Conservation (phyloP, 768 basidiomycete species). For the Astraeus odoratus region DNA sequence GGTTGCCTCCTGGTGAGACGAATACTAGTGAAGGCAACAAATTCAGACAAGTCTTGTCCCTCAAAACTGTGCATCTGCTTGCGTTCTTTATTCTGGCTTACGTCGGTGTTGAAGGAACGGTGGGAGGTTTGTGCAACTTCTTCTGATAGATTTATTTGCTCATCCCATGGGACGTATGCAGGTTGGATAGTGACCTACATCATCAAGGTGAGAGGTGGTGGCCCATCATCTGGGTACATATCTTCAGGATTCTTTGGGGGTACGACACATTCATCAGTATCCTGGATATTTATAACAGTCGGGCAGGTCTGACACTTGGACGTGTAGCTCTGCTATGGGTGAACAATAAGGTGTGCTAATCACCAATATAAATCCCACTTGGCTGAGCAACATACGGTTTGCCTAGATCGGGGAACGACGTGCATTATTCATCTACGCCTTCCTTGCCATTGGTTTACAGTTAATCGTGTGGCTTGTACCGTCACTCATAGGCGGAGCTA, state of each 20-base stretch:
- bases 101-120: slow-evolving; percentile 58
- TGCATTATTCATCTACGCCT: slow-evolving; percentile 44
- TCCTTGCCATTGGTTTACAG: slow-evolving; percentile 49
- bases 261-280: slow-evolving; percentile 13
- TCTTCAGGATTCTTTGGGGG: slow-evolving; percentile 55
- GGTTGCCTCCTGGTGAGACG: slow-evolving; percentile 37
- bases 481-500: slow-evolving; percentile 44
- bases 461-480: slow-evolving; percentile 53
- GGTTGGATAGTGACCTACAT: slow-evolving; percentile 70
- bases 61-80: slow-evolving; percentile 51
- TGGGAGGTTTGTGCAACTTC: slow-evolving; percentile 27
- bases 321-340: slow-evolving; percentile 50
- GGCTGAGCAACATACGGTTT: background rate
- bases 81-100: slow-evolving; percentile 62
- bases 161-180: too few relatives aligned
- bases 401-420: slow-evolving; percentile 47
- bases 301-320: slow-evolving; percentile 49
- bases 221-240: slow-evolving; percentile 41
- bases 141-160: background rate
- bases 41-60: slow-evolving; percentile 44
- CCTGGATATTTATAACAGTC: background rate
- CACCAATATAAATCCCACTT: background rate
- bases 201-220: slow-evolving; percentile 38
- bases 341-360: slow-evolving; percentile 38
- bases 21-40: slow-evolving; percentile 29